Base-by-base conservation (phyloP, 2,329 filamentous ascomycete species). In the Beauveria medogensis region DNA sequence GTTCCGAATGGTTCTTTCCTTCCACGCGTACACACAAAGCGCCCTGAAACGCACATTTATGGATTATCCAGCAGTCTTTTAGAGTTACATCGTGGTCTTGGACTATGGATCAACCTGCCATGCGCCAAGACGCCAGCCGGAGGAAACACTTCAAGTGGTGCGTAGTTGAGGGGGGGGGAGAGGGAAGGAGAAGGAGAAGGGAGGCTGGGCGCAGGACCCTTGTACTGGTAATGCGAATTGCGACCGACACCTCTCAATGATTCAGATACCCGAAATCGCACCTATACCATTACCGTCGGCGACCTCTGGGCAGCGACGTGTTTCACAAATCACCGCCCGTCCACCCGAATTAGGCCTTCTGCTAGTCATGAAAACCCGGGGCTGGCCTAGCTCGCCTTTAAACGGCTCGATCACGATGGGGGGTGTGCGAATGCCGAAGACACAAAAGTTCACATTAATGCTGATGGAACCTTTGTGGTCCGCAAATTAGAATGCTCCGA, bases 381-480 rank as follows among this genome's bases (percentile, higher is more conserved):
- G 30, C 12, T 14, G 30, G 30, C 12, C 30, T 34, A 14, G 30
- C 30, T 34, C 10, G 30, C 12, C 30, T 4, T 34, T 14, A 3
- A 34, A 34, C 30, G 12, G 30, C 30, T 34, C 30, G n/a, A 22
- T 16, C 9, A 22, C 28, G 37, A 22, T 2, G 51, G 51, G 43
- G 14, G 28, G 28, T 20, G n/a, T 28, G 26, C 44, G 26, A 57
- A 37, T 40, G 43, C 43, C 55, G 55, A 20, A 16, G n/a, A 57
- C 30, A 24, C 55, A 57, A 57, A 57, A 57, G 55, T 48, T 48
- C n/a, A 34, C 20, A 44, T 46, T 55, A 4, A 56, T 57, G 54
- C 54, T 2, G 12, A 53, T 41, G 34, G 34, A 16, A 12, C 37
- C 28, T 46, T 40, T 26, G 28, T 26, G 55, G 20, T 14, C 30